Evolutionary conservation across 257 asterid genomes (phyloP).

Genomic region (Echium plantagineum): DNA sequence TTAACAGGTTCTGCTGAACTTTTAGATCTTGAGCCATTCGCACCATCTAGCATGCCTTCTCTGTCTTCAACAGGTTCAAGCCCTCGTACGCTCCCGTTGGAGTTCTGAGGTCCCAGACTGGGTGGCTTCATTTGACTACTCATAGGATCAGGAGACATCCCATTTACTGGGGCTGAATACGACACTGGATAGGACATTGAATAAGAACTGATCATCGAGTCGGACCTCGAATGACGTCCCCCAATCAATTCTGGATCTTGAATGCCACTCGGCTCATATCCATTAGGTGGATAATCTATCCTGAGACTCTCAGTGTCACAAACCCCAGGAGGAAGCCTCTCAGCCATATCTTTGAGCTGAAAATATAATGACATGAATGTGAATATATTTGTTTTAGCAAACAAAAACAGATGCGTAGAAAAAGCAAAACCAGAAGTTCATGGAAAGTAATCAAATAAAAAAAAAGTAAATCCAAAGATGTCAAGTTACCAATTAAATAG

Average conservation of each 20-base stretch:
- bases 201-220: conserved; percentile 25
- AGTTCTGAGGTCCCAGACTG: conserved; percentile 22
- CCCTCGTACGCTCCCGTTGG: conserved; percentile 38
- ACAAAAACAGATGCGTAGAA: neutral
- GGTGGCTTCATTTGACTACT: conserved; percentile 20
- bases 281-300: conserved; percentile 49
- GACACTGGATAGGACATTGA: conserved; percentile 29
- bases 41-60: conserved; percentile 37
- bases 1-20: conserved; percentile 33
- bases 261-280: conserved; percentile 45
- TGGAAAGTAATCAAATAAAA: too few species aligned
- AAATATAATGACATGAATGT: conserved; percentile 8
- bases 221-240: conserved; percentile 42
- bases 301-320: conserved; percentile 58
- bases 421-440: neutral
- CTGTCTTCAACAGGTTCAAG: conserved; percentile 30
- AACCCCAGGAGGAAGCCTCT: conserved; percentile 76
- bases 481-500: neutral
- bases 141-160: conserved; percentile 18
- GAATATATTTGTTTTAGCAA: neutral
- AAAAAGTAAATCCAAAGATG: too few species aligned
- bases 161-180: conserved; percentile 24
- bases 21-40: conserved; percentile 40
- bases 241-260: conserved; percentile 33
- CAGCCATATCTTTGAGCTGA: conserved; percentile 96